Percentiles rank a stretch among this genome's conserved stretches.
Conservation (phyloP, 2,329 filamentous ascomycete genomes). For the Leptographium flavum region DNA sequence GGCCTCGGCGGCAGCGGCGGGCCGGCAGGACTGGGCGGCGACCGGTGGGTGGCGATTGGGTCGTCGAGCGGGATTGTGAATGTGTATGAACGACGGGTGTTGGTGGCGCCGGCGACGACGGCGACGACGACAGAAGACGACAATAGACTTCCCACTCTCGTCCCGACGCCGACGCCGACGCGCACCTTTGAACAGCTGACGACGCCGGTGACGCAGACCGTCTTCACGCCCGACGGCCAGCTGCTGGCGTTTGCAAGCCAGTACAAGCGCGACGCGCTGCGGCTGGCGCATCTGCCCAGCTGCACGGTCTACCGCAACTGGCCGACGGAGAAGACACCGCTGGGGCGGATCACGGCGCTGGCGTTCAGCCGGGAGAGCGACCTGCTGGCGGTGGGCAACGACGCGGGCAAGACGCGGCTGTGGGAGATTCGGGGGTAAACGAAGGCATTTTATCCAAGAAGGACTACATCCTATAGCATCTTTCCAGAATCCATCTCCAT, state of each 20-base stretch:
- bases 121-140: not conserved
- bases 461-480: not conserved
- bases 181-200: constrained; percentile 73
- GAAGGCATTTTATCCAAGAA: too few species aligned
- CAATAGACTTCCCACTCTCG: constrained; percentile 29
- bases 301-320: constrained; percentile 95
- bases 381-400: constrained; percentile 74
- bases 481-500: too few species aligned
- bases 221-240: constrained; percentile 82
- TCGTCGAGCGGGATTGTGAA: constrained; percentile 82
- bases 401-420: constrained; percentile 71
- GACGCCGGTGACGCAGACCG: constrained; percentile 65
- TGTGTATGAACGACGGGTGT: constrained; percentile 69
- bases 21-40: constrained; percentile 50
- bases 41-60: constrained; percentile 81
- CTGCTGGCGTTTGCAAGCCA: constrained; percentile 73
- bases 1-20: constrained; percentile 59
- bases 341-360: constrained; percentile 68
- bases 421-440: constrained; percentile 67
- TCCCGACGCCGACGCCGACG: constrained; percentile 45
- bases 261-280: constrained; percentile 78
- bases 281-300: constrained; percentile 76
- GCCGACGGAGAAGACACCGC: constrained; percentile 79
- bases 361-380: constrained; percentile 53
- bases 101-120: constrained; percentile 29